Conservation (phyloP, 306 rosid species). For the Vigna unguiculata region DNA sequence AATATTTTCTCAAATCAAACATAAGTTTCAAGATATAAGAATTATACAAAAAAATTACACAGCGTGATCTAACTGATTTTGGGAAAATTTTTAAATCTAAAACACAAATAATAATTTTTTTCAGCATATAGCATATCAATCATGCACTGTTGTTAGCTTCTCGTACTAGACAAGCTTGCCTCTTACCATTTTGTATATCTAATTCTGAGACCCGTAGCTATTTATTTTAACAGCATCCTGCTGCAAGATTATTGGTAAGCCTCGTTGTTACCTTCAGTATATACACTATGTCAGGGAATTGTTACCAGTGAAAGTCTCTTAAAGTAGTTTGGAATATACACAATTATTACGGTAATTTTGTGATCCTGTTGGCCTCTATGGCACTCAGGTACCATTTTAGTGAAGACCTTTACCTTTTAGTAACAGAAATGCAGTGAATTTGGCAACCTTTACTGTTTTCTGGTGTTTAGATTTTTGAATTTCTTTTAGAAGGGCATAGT, state of each 20-base stretch:
- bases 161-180: slow-evolving; percentile 6
- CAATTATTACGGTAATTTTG: not conserved
- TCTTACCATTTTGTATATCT: not conserved
- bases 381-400: slow-evolving; percentile 1
- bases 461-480: slow-evolving; percentile 4
- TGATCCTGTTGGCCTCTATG: not conserved
- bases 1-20: not conserved
- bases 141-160: slow-evolving; percentile 1
- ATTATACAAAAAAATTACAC: not conserved
- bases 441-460: not conserved
- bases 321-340: not conserved
- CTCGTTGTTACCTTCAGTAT: not conserved
- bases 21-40: not conserved
- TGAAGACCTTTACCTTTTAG: not conserved
- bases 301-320: not conserved
- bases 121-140: slow-evolving; percentile 18
- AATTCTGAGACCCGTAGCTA: slow-evolving; percentile 18
- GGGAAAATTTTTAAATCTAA: slow-evolving; percentile 5
- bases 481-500: slow-evolving; percentile 11
- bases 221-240: slow-evolving; percentile 12
- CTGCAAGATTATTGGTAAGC: not conserved
- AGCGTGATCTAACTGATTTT: slow-evolving; percentile 1
- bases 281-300: not conserved
- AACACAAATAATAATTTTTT: not conserved
- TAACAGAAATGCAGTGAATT: not conserved